Conservation (phyloP, 2,329 filamentous ascomycete species). For the Arachnomyces sp. region DNA sequence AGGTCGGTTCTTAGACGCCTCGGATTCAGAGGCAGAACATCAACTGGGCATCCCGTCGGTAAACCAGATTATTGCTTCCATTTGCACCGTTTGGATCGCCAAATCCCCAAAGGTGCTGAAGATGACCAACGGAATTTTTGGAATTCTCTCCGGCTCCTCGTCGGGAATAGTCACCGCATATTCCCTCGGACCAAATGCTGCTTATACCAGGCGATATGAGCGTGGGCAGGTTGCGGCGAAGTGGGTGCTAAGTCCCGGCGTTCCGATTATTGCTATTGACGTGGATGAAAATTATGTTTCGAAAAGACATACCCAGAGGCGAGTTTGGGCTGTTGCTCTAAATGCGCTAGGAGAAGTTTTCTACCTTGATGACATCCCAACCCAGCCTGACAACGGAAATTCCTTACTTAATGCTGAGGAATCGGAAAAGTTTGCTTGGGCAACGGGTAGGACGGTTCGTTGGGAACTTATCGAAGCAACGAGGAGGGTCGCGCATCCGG, state of each 20-base stretch:
- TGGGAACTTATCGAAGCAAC: conserved; percentile 79
- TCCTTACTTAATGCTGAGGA: conserved; percentile 44
- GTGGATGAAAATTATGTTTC: conserved; percentile 76
- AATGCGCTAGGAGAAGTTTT: conserved; percentile 91
- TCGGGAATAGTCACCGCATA: conserved; percentile 77
- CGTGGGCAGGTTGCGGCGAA: conserved; percentile 76
- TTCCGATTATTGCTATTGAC: conserved; percentile 76
- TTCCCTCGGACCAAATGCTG: conserved; percentile 57
- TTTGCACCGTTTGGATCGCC: conserved; percentile 81
- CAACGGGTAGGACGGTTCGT: conserved; percentile 65
- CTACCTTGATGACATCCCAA: conserved; percentile 68
- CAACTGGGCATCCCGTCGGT: conserved; percentile 70
- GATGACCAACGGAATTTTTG: conserved; percentile 68
- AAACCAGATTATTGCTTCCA: conserved; percentile 59
- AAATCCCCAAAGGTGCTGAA: conserved; percentile 67
- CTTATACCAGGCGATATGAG: conserved; percentile 55
- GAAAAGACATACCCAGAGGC: conserved; percentile 59
- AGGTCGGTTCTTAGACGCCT: conserved; percentile 64
- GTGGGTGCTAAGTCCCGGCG: conserved; percentile 86
- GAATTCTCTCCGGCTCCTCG: conserved; percentile 76
- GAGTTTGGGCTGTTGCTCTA: conserved; percentile 85
- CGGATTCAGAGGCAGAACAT: conserved; percentile 54
- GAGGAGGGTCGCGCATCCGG: conserved; percentile 61
- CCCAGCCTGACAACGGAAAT: conserved; percentile 40
- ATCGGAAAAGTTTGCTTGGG: conserved; percentile 64